Evolutionary conservation across 192 early-diverging fungal genomes (phyloP), one percentile per base, ranked within the genome.

Genomic region (Spinellus fusiger): DNA sequence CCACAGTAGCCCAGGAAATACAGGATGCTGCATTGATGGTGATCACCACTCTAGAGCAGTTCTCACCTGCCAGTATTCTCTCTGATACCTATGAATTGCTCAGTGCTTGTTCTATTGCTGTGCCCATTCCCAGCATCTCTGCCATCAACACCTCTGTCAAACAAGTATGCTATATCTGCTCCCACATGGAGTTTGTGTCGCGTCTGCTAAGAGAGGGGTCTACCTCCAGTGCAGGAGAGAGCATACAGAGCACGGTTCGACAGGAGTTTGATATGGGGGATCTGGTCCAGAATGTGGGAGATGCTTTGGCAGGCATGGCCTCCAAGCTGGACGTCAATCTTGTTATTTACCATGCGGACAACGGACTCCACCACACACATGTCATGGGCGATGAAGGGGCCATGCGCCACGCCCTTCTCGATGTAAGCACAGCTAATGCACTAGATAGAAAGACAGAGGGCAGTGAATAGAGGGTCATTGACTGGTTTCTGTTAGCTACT

Each of bases 231-330:
- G 22, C 31, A 23, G 15, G 28, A 12, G 22, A 48, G 6, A n/a
- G n/a, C 18, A 35, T 66, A 0, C 47, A 54, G 44, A 64, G n/a
- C 34, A 56, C 33, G 25, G 35, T 65, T 8, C 54, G 47, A 9
- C 40, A 49, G 4, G 57, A 74, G 15, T 84, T 84, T 69, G 83
- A 84, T 64, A 70, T 82, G 16, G 71, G 79, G 25, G 73, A 79
- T 40, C 54, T 80, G 58, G 61, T 83, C 3, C 80, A 84, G 59
- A 74, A 72, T 54, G 60, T 84, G 2, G 83, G 79, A 5, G 83
- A 84, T 65, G 64, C 74, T 20, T 55, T 82, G 18, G 77, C 80
- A 5, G 83, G 77, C 13, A 65, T 76, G 27, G 76, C 77, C 13
- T 66, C 75, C 16, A 50, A 70, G 5, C 64, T 72, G n/a, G 71